Conservation (phyloP, 331 rosid species). For the Pyracantha coccinea region DNA sequence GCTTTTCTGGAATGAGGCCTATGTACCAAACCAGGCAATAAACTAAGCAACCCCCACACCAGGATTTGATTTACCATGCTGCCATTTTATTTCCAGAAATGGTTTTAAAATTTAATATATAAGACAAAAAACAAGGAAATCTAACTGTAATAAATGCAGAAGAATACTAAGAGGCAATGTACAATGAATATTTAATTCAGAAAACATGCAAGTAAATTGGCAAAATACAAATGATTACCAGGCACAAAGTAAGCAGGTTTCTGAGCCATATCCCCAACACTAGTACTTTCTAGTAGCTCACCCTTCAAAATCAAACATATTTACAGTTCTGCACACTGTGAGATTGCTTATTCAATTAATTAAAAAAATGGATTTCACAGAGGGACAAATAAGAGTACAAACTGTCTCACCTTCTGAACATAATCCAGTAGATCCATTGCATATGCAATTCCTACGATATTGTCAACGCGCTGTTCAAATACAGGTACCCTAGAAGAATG, state of each 20-base stretch:
- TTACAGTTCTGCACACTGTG: slow-evolving; percentile 47
- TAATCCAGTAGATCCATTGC: slow-evolving; percentile 95
- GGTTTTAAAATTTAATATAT: background rate
- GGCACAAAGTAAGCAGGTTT: slow-evolving; percentile 99
- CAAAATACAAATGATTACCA: slow-evolving; percentile 43
- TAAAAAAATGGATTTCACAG: slow-evolving; percentile 18
- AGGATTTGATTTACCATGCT: background rate
- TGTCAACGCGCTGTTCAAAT: slow-evolving; percentile 97
- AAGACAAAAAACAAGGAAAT: background rate
- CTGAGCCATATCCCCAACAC: slow-evolving; percentile 95
- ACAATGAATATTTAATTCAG: background rate
- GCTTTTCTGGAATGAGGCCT: background rate
- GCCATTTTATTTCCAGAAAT: background rate
- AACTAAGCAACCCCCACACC: background rate
- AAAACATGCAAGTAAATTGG: background rate
- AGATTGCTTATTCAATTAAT: slow-evolving; percentile 40
- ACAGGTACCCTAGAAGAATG: slow-evolving; percentile 78
- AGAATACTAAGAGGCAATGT: background rate
- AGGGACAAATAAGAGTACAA: slow-evolving; percentile 14
- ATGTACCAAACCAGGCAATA: background rate
- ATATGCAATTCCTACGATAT: slow-evolving; percentile 95
- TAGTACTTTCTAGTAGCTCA: slow-evolving; percentile 73
- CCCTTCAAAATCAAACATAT: slow-evolving; percentile 88
- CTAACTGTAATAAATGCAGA: background rate
- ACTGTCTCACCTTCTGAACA: slow-evolving; percentile 66